A percentile compares a stretch with the other conserved stretches of the same genome.
phyloP scores from a whole-genome alignment of 768 basidiomycete genomes.

The Termitomyces sp. region DNA sequence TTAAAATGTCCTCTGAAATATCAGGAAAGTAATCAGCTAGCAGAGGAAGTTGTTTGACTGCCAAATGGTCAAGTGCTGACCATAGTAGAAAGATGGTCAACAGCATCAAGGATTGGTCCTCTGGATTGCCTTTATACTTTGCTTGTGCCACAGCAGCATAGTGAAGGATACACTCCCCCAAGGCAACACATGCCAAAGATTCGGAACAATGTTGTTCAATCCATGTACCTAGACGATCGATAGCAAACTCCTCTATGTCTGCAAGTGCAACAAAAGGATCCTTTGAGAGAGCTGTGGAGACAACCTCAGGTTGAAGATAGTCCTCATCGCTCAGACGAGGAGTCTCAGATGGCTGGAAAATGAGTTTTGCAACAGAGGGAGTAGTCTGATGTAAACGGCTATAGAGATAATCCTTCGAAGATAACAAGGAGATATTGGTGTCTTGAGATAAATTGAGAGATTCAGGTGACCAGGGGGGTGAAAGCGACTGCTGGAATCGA shows the following conservation, averaged over 20 bases:
- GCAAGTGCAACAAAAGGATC: background rate
- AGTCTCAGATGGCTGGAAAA: background rate
- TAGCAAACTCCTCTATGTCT: background rate
- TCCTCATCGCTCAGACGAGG: background rate
- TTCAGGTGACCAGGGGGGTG: background rate
- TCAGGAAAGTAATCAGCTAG: background rate
- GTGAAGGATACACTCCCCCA: background rate
- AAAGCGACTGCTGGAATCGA: background rate
- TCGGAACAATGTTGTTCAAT: background rate
- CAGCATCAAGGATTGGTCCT: background rate
- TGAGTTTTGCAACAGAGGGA: background rate
- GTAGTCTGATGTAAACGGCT: background rate
- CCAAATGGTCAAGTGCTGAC: background rate
- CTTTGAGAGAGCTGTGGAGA: background rate
- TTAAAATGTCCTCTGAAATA: background rate
- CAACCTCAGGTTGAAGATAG: background rate
- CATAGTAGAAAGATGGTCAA: background rate
- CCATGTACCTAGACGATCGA: background rate
- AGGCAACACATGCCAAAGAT: background rate
- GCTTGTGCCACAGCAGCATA: background rate
- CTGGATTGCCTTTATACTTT: background rate
- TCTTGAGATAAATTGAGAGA: background rate
- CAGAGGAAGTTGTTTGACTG: background rate
- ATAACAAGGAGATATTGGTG: background rate
- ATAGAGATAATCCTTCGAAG: background rate